phyloP scores from a whole-genome alignment of 495 filamentous ascomycete species.

The Pyronema domesticum region DNA sequence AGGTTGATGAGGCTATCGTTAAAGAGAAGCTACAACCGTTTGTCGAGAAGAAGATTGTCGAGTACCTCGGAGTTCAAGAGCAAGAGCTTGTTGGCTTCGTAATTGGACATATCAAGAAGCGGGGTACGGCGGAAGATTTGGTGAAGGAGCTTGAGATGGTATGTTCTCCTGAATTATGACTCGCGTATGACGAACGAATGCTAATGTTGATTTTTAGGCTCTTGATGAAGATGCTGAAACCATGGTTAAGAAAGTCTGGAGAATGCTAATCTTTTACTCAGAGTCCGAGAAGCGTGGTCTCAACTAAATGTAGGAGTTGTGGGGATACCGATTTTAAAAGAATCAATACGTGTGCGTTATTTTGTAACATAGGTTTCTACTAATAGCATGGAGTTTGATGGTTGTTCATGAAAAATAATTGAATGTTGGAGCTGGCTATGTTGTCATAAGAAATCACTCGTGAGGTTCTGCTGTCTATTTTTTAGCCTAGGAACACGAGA shows the following conservation, averaged over 20 bases:
- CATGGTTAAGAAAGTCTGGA: constrained; percentile 90
- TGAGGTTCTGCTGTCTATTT: too few relatives aligned
- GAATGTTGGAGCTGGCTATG: too few relatives aligned
- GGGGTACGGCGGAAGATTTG: constrained; percentile 56
- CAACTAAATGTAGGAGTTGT: neutral
- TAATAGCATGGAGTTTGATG: neutral
- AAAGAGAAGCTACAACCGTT: constrained; percentile 81
- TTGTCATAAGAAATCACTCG: too few relatives aligned
- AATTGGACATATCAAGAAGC: constrained; percentile 66
- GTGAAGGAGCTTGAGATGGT: constrained; percentile 73
- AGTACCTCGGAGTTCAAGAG: constrained; percentile 90
- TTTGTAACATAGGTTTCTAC: neutral
- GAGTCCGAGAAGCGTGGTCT: constrained; percentile 79
- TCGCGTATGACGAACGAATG: neutral
- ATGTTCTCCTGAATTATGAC: constrained; percentile 24
- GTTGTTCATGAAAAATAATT: too few relatives aligned
- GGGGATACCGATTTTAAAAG: neutral
- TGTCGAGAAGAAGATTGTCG: constrained; percentile 94
- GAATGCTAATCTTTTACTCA: constrained; percentile 96
- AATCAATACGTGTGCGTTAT: neutral
- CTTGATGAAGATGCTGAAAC: constrained; percentile 89
- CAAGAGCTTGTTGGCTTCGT: constrained; percentile 88
- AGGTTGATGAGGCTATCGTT: constrained; percentile 68
- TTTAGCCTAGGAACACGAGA: too few relatives aligned
- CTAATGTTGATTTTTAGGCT: constrained; percentile 36